A percentile compares a stretch with the other conserved stretches of the same genome.
Evolutionary conservation across 108 stramenopile species (phyloP).

Genomic region (Fragilariopsis cylindrus): DNA sequence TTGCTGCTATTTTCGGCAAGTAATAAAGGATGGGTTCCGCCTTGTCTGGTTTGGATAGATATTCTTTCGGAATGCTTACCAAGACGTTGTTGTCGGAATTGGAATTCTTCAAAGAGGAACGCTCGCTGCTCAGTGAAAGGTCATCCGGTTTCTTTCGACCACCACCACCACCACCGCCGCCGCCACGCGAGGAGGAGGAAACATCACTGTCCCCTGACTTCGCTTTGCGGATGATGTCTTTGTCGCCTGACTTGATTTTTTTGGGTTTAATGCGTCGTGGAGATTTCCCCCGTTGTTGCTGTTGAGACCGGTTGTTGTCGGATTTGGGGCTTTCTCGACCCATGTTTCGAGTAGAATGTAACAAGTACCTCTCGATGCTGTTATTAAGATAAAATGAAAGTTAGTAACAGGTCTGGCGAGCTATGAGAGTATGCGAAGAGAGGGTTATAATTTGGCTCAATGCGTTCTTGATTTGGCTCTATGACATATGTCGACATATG

Average conservation of each 20-base stretch:
- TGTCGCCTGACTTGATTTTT: background rate
- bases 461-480: no score
- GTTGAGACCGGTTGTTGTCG: background rate
- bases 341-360: no score
- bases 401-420: no score
- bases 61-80: conserved; percentile 31
- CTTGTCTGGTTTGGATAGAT: conserved; percentile 27
- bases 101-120: background rate
- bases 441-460: no score
- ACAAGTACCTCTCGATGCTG: no score
- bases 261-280: conserved; percentile 1
- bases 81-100: conserved; percentile 1
- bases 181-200: background rate
- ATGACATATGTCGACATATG: no score
- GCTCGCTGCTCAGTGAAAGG: conserved; percentile 3
- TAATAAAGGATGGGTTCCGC: conserved; percentile 45
- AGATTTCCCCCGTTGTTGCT: conserved; percentile 9
- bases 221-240: background rate
- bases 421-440: no score
- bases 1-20: conserved; percentile 25
- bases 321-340: no score
- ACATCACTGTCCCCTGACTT: background rate
- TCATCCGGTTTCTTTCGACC: no score
- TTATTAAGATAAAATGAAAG: no score
- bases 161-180: background rate